phyloP scores from a whole-genome alignment of 441 rosid genomes.

The Eruca vesicaria region DNA sequence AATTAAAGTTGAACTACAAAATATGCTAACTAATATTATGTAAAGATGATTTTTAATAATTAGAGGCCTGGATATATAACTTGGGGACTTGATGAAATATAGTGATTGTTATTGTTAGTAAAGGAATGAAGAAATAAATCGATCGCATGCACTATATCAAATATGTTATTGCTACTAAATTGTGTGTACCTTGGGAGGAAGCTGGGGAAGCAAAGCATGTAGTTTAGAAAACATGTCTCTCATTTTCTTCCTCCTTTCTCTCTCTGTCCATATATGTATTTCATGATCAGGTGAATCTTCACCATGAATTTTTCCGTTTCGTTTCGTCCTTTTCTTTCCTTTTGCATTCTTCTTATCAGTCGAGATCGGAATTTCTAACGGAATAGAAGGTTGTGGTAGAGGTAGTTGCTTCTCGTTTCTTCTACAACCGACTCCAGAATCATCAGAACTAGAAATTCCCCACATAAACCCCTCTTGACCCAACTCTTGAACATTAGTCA shows the following conservation, averaged over 20 bases:
- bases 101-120: background rate
- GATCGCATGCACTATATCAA: background rate
- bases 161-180: background rate
- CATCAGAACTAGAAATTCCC: constrained; percentile 44
- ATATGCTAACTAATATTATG: background rate
- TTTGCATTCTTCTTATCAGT: background rate
- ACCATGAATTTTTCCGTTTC: constrained; percentile 16
- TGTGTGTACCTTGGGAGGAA: constrained; percentile 70
- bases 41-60: background rate
- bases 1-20: background rate
- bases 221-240: constrained; percentile 73
- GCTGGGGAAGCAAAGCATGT: constrained; percentile 81
- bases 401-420: constrained; percentile 10
- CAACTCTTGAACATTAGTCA: constrained; percentile 30
- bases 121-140: background rate
- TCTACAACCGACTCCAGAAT: constrained; percentile 24
- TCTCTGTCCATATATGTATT: constrained; percentile 74
- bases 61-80: background rate
- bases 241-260: constrained; percentile 93
- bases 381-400: background rate
- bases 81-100: background rate
- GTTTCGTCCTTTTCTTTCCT: constrained; percentile 11
- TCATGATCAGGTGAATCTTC: constrained; percentile 55
- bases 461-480: constrained; percentile 41
- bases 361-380: background rate